A percentile compares a stretch with the other conserved stretches of the same genome.
Evolutionary conservation across 495 filamentous ascomycete genomes (phyloP).

Genomic region (Thozetella sp.): DNA sequence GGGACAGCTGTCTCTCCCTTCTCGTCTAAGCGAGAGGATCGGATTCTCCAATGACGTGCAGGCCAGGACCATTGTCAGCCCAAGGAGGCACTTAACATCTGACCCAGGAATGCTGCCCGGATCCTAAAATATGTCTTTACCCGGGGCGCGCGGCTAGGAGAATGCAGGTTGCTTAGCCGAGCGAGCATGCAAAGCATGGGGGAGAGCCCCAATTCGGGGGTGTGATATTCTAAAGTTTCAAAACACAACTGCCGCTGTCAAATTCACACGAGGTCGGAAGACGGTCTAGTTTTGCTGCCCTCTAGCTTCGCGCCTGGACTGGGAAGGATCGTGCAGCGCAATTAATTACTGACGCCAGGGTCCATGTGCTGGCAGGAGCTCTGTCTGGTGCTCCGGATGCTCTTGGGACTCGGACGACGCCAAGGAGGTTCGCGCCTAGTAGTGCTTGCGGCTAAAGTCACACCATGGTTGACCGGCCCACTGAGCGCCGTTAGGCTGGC

Average conservation of each 20-base stretch:
- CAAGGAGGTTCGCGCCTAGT: neutral
- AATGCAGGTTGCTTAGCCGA: neutral
- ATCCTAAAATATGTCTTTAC: constrained; percentile 1
- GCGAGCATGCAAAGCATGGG: too few relatives aligned
- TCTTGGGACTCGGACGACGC: neutral
- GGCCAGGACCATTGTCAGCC: too few relatives aligned
- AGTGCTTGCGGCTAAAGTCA: neutral
- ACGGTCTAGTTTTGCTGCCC: too few relatives aligned
- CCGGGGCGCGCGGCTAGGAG: neutral
- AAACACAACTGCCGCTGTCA: too few relatives aligned
- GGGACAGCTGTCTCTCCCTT: too few relatives aligned
- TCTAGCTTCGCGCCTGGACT: neutral
- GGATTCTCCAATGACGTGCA: too few relatives aligned
- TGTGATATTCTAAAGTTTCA: too few relatives aligned
- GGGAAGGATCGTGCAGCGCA: neutral
- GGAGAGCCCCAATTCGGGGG: too few relatives aligned
- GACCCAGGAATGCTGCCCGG: neutral
- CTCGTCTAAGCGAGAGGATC: too few relatives aligned
- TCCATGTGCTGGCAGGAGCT: too few relatives aligned
- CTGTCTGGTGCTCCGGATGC: too few relatives aligned
- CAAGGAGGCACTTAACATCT: neutral
- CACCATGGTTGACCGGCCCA: neutral
- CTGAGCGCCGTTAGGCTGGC: neutral
- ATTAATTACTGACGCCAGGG: neutral
- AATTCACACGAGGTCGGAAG: too few relatives aligned